A percentile compares a stretch with the other conserved stretches of the same genome.
These are phyloP conservation scores for Calonectria hawksworthii DNA, from an alignment of 2,329 filamentous ascomycete genomes.

Conservation along the genomic window DNA sequence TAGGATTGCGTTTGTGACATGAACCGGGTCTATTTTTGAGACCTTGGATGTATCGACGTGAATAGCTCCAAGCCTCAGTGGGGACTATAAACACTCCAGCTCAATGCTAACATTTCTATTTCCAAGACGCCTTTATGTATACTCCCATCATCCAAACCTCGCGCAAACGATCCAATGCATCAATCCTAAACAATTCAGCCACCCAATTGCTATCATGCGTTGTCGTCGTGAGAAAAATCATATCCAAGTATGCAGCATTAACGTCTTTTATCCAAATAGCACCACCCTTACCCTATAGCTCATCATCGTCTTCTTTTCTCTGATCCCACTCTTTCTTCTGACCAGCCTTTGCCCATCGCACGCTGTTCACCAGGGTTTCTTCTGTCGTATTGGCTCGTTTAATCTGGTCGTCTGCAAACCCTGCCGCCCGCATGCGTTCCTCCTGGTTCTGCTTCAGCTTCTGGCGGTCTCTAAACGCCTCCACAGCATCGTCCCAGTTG, in stretches of 20 bases:
- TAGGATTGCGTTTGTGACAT: not conserved
- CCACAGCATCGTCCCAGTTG: conserved; percentile 85
- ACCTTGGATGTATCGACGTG: not conserved
- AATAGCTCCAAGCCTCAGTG: not conserved
- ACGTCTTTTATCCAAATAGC: not conserved
- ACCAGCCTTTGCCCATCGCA: conserved; percentile 79
- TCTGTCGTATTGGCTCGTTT: conserved; percentile 69
- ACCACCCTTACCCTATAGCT: conserved; percentile 4
- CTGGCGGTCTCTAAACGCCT: conserved; percentile 83
- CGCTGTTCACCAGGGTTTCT: conserved; percentile 72
- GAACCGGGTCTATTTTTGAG: not conserved
- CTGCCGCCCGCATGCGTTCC: conserved; percentile 80
- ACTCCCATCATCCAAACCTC: not conserved
- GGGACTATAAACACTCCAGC: not conserved
- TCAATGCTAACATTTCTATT: not conserved
- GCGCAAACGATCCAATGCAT: not conserved
- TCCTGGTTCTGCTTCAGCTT: conserved; percentile 83
- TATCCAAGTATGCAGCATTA: not conserved
- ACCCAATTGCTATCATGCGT: not conserved
- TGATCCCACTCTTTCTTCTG: conserved; percentile 75
- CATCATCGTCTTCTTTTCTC: conserved; percentile 58
- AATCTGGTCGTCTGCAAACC: conserved; percentile 83
- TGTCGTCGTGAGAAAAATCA: not conserved
- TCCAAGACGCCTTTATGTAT: not conserved
- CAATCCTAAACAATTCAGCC: not conserved